A percentile compares a stretch with the other conserved stretches of the same genome.
Evolutionary conservation across 805 yeast species (phyloP).

Genomic region (Wickerhamiella vanderwaltii): DNA sequence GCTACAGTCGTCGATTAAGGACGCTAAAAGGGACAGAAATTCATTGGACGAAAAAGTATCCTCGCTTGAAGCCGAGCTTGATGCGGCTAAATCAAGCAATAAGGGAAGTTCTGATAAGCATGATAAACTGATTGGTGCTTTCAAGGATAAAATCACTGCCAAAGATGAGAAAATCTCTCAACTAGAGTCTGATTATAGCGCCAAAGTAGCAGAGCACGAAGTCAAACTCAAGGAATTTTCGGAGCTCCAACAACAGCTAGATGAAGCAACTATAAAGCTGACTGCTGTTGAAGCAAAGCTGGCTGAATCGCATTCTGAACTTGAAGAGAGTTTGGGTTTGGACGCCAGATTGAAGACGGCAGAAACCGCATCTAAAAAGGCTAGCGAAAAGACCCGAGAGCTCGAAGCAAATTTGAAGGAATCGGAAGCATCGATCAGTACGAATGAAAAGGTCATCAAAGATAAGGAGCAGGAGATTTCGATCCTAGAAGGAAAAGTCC

Average conservation of each 20-base stretch:
- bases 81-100: neutral
- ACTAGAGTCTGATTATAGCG: neutral
- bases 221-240: neutral
- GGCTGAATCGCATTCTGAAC: neutral
- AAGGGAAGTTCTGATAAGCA: neutral
- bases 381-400: neutral
- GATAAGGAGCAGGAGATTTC: too few species aligned
- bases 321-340: conserved; percentile 1
- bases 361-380: neutral
- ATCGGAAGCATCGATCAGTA: too few species aligned
- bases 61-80: conserved; percentile 3
- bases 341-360: conserved; percentile 2
- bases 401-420: neutral
- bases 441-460: too few species aligned
- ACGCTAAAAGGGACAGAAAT: neutral
- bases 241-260: neutral
- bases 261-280: neutral
- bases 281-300: neutral
- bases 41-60: neutral
- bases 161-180: neutral
- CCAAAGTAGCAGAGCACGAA: neutral
- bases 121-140: neutral
- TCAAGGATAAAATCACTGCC: conserved; percentile 2
- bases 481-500: too few species aligned
- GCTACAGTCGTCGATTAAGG: too few species aligned